Conservation (phyloP, 129 eudicot species). For the Flaveria trinervia region DNA sequence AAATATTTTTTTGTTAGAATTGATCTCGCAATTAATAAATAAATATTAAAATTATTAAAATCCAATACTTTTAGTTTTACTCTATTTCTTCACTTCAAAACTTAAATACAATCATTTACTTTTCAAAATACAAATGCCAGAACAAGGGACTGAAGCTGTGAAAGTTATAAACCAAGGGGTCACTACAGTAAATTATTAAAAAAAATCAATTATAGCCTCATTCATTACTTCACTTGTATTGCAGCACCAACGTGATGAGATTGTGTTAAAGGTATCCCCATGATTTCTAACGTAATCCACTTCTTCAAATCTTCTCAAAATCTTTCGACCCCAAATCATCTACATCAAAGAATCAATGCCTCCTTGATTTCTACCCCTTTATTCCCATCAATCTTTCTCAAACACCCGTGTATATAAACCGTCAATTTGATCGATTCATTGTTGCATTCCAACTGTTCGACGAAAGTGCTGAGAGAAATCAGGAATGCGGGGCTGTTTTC, state of each 20-base stretch:
- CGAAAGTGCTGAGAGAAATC: slow-evolving; percentile 26
- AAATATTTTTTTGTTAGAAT: too few species aligned
- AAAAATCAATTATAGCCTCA: background rate
- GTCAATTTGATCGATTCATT: background rate
- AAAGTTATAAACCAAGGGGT: background rate
- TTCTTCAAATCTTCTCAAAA: slow-evolving; percentile 15
- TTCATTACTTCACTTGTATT: background rate
- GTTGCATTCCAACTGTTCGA: slow-evolving; percentile 31
- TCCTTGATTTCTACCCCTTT: slow-evolving; percentile 25
- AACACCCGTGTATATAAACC: background rate
- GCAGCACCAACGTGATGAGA: background rate
- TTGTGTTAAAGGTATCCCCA: background rate
- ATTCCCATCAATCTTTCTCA: slow-evolving; percentile 9
- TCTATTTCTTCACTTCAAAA: too few species aligned
- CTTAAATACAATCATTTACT: too few species aligned
- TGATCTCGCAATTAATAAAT: too few species aligned
- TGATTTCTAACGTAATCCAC: slow-evolving; percentile 11
- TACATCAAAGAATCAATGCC: slow-evolving; percentile 30
- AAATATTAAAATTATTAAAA: too few species aligned
- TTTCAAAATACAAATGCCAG: too few species aligned
- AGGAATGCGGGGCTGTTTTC: slow-evolving; percentile 44
- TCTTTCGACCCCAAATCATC: background rate
- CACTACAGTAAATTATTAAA: background rate
- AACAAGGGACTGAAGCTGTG: background rate
- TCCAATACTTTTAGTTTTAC: too few species aligned